Evolutionary conservation across 2,329 filamentous ascomycete species (phyloP).

Genomic region (Fusarium praegraminearum): DNA sequence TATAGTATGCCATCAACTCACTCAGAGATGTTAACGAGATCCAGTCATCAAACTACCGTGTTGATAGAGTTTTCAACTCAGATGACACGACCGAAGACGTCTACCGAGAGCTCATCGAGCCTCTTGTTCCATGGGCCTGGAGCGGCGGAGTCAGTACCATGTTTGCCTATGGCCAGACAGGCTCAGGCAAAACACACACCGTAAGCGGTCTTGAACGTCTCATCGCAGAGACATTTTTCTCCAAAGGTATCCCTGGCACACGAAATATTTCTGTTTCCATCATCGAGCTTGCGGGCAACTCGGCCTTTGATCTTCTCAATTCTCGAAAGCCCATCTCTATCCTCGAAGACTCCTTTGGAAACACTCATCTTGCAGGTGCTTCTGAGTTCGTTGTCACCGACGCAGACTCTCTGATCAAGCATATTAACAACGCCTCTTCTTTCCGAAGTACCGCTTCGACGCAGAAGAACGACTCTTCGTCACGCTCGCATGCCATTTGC

Average conservation of each 20-base stretch:
- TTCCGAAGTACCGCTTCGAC: constrained; percentile 59
- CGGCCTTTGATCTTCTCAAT: constrained; percentile 57
- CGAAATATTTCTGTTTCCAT: constrained; percentile 54
- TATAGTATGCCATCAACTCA: background rate
- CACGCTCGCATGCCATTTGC: constrained; percentile 62
- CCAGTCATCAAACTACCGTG: constrained; percentile 52
- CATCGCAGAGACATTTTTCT: constrained; percentile 54
- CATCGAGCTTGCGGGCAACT: constrained; percentile 56
- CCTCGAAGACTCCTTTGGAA: constrained; percentile 60
- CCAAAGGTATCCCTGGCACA: constrained; percentile 37
- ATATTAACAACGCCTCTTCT: constrained; percentile 54
- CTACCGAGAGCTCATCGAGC: constrained; percentile 56
- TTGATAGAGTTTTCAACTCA: constrained; percentile 54
- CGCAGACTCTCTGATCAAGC: constrained; percentile 47
- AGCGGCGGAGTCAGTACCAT: constrained; percentile 62
- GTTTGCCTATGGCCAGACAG: constrained; percentile 63
- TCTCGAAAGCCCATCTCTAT: constrained; percentile 56
- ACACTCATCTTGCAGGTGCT: constrained; percentile 59
- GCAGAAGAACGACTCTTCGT: constrained; percentile 60
- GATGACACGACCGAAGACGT: constrained; percentile 54
- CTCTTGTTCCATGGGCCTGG: constrained; percentile 60
- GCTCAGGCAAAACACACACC: constrained; percentile 62
- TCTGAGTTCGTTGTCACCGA: constrained; percentile 53
- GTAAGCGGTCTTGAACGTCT: constrained; percentile 57
- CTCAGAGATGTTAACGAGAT: background rate